These are phyloP conservation scores for Kwoniella pini DNA, from an alignment of 768 basidiomycete genomes.

Conservation along the genomic window DNA sequence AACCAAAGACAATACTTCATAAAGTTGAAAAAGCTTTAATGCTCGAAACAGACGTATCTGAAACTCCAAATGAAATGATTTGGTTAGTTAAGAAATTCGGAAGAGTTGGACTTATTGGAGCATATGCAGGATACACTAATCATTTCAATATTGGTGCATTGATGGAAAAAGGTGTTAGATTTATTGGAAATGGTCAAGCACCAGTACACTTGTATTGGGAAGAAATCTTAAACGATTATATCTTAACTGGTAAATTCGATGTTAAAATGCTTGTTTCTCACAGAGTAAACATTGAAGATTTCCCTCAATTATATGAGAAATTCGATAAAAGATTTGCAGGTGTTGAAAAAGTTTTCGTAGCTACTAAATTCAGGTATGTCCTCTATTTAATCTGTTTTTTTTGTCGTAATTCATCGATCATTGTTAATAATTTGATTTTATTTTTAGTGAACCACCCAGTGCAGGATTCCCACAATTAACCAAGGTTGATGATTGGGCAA, in stretches of 20 bases:
- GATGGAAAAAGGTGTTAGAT: constrained; percentile 73
- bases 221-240: constrained; percentile 66
- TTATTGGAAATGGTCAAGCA: constrained; percentile 74
- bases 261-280: constrained; percentile 59
- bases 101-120: constrained; percentile 65
- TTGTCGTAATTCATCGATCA: too few species aligned
- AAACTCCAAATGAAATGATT: constrained; percentile 64
- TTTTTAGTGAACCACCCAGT: constrained; percentile 57
- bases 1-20: constrained; percentile 67
- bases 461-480: constrained; percentile 61
- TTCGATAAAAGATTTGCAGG: constrained; percentile 65
- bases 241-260: constrained; percentile 67
- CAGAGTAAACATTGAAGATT: constrained; percentile 61
- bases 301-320: constrained; percentile 63
- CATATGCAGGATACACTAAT: constrained; percentile 69
- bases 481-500: constrained; percentile 62
- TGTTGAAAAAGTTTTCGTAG: constrained; percentile 72
- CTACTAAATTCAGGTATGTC: constrained; percentile 62
- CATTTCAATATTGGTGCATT: constrained; percentile 64
- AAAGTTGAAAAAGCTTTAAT: constrained; percentile 70
- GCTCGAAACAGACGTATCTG: constrained; percentile 73
- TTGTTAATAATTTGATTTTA: too few species aligned
- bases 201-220: constrained; percentile 75
- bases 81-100: constrained; percentile 59
- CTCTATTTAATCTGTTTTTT: neutral